Percentiles rank a stretch among this genome's conserved stretches.
These are phyloP conservation scores for Vitis hybrid DNA, from an alignment of 177 flowering plant species.

Conservation along the genomic window DNA sequence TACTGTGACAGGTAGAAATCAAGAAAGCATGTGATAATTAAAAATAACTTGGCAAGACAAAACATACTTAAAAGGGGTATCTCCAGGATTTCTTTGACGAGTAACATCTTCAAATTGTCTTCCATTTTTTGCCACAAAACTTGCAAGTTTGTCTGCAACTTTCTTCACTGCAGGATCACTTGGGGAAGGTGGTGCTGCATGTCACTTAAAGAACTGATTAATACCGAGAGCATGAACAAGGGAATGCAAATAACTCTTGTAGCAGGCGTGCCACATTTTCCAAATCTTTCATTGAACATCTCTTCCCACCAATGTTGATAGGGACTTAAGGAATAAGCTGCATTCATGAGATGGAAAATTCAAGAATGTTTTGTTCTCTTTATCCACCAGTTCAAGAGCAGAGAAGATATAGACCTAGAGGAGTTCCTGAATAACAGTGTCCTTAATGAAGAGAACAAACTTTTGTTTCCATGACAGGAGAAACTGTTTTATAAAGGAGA, in stretches of 20 bases:
- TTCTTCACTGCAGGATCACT: slow-evolving; percentile 92
- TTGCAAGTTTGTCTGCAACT: slow-evolving; percentile 94
- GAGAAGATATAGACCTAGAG: slow-evolving; percentile 23
- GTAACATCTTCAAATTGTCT: slow-evolving; percentile 88
- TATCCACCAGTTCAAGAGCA: slow-evolving; percentile 28
- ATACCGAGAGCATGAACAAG: slow-evolving; percentile 95
- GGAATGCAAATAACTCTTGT: slow-evolving; percentile 88
- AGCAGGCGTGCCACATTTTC: slow-evolving; percentile 88
- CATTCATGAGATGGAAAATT: slow-evolving; percentile 85
- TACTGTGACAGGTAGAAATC: no score
- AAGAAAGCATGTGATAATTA: no score
- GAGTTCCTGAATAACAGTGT: slow-evolving; percentile 6
- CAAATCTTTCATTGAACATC: slow-evolving; percentile 77
- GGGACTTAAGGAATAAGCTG: slow-evolving; percentile 75
- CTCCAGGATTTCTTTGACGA: slow-evolving; percentile 93
- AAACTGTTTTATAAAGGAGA: not conserved
- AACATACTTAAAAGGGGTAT: slow-evolving; percentile 91
- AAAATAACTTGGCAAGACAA: no score
- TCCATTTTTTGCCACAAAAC: slow-evolving; percentile 98
- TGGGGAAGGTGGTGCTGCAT: slow-evolving; percentile 95
- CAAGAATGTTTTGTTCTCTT: slow-evolving; percentile 60
- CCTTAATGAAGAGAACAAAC: slow-evolving; percentile 5
- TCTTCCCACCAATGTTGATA: slow-evolving; percentile 84
- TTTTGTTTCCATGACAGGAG: not conserved
- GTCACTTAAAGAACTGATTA: slow-evolving; percentile 99